Base-by-base conservation (phyloP, 495 filamentous ascomycete genomes). In the Trichoderma reesei region DNA sequence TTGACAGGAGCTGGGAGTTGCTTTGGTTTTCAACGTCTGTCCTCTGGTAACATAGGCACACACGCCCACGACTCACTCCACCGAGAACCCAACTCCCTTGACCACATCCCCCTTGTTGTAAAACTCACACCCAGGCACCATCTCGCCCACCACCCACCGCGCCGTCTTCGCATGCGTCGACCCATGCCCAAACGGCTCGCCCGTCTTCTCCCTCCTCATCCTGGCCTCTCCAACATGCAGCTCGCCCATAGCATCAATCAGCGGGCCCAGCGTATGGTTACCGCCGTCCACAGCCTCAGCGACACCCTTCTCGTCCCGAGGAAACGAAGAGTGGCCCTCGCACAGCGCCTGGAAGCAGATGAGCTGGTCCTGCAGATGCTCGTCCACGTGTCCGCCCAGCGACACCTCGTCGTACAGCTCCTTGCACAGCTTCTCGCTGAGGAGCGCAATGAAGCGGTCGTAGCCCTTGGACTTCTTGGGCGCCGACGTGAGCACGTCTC, bases 281-380 rank as follows among this genome's bases (percentile, higher is more conserved):
- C n/a, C 6, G 20, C 63, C 36, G 31, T 8, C 20, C 8, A 70
- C 67, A 10, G 68, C 61, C 26, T 48, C 36, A 59, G 63, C 18
- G 71, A 65, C n/a, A 68, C 72, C 31, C 78, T 26, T 11, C 9
- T 56, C 78, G 16, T 68, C 73, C 46, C 81, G 82, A 31, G 66
- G 71, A 1, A 63, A 34, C 4, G 61, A 46, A 14, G 61, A 63
- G 3, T 11, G 41, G 5, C 85, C 86, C 42, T 82, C 72, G 11
- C 84, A 87, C 51, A 96, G 75, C 36, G 87, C 88, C 70, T 95
- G 90, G 68, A 92, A 95, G 3, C 94, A 79, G 2, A 92, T 83
- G 60, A 95, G 68, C 68, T 95, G 91, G 73, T 95, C 91, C 71
- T 89, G 82, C 71, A 92, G 82, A 68, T 85, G 77, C 69, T 84